Evolutionary conservation across 768 basidiomycete species (phyloP), one percentile per base, ranked within the genome.

Genomic region (Mycena leptocephala): DNA sequence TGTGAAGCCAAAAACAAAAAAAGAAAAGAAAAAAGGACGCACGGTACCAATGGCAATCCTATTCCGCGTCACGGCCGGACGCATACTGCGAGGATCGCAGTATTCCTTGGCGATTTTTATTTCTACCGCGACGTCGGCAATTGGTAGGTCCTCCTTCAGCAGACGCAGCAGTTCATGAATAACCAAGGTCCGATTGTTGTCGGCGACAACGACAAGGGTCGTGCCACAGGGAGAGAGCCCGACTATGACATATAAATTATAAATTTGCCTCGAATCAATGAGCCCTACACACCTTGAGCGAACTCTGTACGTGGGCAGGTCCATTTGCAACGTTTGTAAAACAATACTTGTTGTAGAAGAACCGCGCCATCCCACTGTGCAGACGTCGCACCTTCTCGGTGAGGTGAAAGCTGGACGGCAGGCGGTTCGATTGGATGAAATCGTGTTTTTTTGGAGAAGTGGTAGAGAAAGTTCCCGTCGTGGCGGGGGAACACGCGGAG

Each of bases 401-500:
- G 59, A 0, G 70, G 70, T 18, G 46, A 24, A 14, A 71, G 58
- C 26, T 71, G 70, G 1, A 53, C 33, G 4, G 46, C 70, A 2
- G 33, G n/a, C 2, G 69, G 59, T 9, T 16, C 10, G n/a, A 10
- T 16, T 11, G 59, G n/a, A 1, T 26, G 32, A 20, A 10, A 11
- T 24, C 10, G 22, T 26, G 32, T 33, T 22, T 5, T 28, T n/a
- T 41, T 30, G 2, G 62, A 72, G 28, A 72, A 55, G 26, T 72
- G 61, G 37, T 55, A 65, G 16, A 72, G 18, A 18, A 72, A 72
- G 8, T 63, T 63, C 20, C 70, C 70, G 39, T 72, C 70, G 37
- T 65, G 61, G 7, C 61, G 70, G 33, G 70, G 64, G 63, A 64
- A 72, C 14, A 72, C 18, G 35, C 70, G 51, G 61, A 72, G 22